Base-by-base conservation (phyloP, 352 stramenopile species). In the Pythium rishiriense region DNA sequence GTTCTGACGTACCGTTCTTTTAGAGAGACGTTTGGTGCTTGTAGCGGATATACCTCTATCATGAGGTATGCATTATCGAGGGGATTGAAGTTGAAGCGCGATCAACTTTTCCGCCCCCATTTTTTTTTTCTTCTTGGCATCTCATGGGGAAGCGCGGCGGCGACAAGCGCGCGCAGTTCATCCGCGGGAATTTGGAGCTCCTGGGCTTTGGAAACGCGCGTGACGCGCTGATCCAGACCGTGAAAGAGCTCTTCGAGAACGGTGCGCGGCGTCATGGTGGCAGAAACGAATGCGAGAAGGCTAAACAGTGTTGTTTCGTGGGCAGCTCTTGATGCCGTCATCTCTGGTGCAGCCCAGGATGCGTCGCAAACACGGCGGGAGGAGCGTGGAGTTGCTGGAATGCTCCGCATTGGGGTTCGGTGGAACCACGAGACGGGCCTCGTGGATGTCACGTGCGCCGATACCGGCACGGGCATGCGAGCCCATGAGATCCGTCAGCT, bases 171-270 rank as follows among this genome's bases (percentile, higher is more conserved):
- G 74, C 70, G 66, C 75, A 78, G 41, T 94, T 94, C 52, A 58
- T 94, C 21, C 70, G 70, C 31, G 69, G 62, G 42, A 91, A 94
- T 63, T 68, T 94, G 56, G 83, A 82, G 67, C 60, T 94, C 22
- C 64, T 94, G 56, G 85, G 85, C 51, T 94, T 94, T 57, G 83
- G 79, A 11, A 83, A 61, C 19, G 58, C 68, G 45, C 70, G 67
- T 26, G 76, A 88, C 31, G 85, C 83, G 48, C 66, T 94, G 10
- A 75, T 93, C 15, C 85, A 94, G 65, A 74, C 78, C 11, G 79
- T 88, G 11, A 93, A 93, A 58, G 85, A 94, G 66, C 73, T 94
- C 48, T 90, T 93, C 25, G 85, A 94, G 62, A 94, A 94, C 60
- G 81, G 85, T 91, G 49, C 25, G 61, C 24, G 21, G 22, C 15